Base-by-base conservation (phyloP, 2,329 filamentous ascomycete species). In the Epichloe sp. region DNA sequence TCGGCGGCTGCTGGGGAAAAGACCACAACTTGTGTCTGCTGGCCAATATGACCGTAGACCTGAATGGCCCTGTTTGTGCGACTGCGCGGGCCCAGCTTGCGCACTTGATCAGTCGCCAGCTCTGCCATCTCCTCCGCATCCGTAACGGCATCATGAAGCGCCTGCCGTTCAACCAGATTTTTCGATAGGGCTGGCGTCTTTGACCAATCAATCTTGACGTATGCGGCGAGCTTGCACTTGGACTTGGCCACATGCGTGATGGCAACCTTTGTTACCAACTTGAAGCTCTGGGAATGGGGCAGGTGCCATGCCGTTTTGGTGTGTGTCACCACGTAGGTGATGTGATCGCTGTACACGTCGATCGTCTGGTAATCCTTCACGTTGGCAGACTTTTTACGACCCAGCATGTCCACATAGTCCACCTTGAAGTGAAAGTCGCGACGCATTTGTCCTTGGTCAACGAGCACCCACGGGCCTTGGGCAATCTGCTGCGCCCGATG, bases 171-270 rank as follows among this genome's bases (percentile, higher is more conserved):
- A n/a, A 85, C 73, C 51, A 85, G 64, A 47, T 73, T 76, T 64
- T 79, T 80, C 15, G 76, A 77, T 42, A 83, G 69, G 0, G 76
- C 72, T 11, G 82, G 83, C 50, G 78, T 72, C 57, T 81, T 85
- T 26, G 80, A 76, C 93, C 93, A 97, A 58, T 88, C 86, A n/a
- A 95, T 80, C 60, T 85, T 86, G 49, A 83, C 86, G 68, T 88
- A 95, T 43, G 97, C 80, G 26, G 89, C 85, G 51, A 98, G 78
- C 69, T 93, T 96, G 67, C 88, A 95, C 65, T 85, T 89, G 12
- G 87, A 89, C 69, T 97, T 97, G 49, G 88, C 83, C 54, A 91
- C 78, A 62, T 97, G 88, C 2, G 93, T 96, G 55, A 98, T 93
- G 56, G 96, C 88, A 55, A 95, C 82, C 68, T 95, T 96, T 57